These are phyloP conservation scores for Phytophthora syringae DNA, from an alignment of 352 stramenopile genomes.

Conservation along the genomic window DNA sequence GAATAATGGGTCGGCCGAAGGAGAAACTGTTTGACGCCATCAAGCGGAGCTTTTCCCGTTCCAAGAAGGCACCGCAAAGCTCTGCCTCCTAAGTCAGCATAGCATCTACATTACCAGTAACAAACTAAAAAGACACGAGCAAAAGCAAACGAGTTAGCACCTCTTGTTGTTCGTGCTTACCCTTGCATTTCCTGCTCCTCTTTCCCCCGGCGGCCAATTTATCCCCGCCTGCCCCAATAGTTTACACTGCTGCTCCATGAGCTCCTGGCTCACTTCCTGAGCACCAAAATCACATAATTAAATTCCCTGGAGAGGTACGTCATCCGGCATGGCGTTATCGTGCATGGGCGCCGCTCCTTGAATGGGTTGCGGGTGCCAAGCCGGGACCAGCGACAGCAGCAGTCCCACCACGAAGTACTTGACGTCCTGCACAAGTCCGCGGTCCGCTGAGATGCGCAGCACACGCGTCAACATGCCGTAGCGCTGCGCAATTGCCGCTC, in stretches of 20 bases:
- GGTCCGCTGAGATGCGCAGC: conserved; percentile 76
- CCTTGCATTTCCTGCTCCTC: conserved; percentile 19
- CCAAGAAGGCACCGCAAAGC: conserved; percentile 28
- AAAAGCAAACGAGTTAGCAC: conserved; percentile 21
- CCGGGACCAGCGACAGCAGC: conserved; percentile 77
- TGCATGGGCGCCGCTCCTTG: conserved; percentile 35
- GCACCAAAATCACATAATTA: conserved; percentile 42
- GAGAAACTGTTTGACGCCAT: conserved; percentile 74
- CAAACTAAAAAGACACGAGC: background rate
- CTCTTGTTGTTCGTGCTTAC: conserved; percentile 22
- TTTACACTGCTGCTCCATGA: conserved; percentile 31
- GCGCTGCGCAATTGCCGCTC: conserved; percentile 26
- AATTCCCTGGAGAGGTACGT: conserved; percentile 79
- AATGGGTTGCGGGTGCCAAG: conserved; percentile 77
- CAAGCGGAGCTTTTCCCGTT: conserved; percentile 48
- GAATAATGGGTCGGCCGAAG: conserved; percentile 63
- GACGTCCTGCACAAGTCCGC: conserved; percentile 73
- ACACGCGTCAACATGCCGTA: conserved; percentile 51
- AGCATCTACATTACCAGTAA: background rate
- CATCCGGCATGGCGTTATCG: conserved; percentile 56
- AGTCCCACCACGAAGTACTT: conserved; percentile 83
- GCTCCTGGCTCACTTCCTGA: conserved; percentile 2
- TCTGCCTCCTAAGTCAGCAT: conserved; percentile 13
- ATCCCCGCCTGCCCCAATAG: conserved; percentile 18
- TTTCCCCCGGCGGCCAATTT: background rate